These are phyloP conservation scores for Micractinium sp. DNA, from an alignment of 139 green algal genomes.

Conservation along the genomic window DNA sequence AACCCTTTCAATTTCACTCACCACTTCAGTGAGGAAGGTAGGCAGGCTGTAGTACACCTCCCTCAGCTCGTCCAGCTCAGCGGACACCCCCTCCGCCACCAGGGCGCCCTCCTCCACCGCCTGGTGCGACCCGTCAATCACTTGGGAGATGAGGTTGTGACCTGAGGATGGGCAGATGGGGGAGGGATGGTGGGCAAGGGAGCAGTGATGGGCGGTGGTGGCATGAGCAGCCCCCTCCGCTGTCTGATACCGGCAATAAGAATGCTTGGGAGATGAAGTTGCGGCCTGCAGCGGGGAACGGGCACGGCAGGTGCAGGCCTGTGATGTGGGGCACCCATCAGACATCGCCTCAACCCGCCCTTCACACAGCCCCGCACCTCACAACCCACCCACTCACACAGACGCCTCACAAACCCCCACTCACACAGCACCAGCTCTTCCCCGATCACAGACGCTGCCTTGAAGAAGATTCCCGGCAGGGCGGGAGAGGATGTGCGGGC, in stretches of 20 bases:
- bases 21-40: slow-evolving; percentile 69
- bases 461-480: slow-evolving; percentile 40
- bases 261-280: not conserved
- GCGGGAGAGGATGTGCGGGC: not conserved
- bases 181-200: not conserved
- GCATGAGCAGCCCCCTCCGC: not conserved
- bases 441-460: slow-evolving; percentile 42
- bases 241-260: not conserved
- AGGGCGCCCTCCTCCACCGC: slow-evolving; percentile 58
- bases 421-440: slow-evolving; percentile 51
- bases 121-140: slow-evolving; percentile 60
- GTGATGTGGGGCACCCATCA: no score
- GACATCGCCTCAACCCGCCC: no score
- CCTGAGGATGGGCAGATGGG: not conserved
- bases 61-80: slow-evolving; percentile 79
- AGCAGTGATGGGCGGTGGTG: not conserved
- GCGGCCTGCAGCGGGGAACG: not conserved
- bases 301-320: no score
- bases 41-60: slow-evolving; percentile 64
- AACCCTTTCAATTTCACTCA: not conserved
- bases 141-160: slow-evolving; percentile 52
- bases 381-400: slow-evolving; percentile 41
- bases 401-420: not conserved
- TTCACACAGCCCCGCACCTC: no score
- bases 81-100: slow-evolving; percentile 69